Evolutionary conservation across 1,139 yeast species (phyloP).

Genomic region (Pneumocystis wakefieldiae): DNA sequence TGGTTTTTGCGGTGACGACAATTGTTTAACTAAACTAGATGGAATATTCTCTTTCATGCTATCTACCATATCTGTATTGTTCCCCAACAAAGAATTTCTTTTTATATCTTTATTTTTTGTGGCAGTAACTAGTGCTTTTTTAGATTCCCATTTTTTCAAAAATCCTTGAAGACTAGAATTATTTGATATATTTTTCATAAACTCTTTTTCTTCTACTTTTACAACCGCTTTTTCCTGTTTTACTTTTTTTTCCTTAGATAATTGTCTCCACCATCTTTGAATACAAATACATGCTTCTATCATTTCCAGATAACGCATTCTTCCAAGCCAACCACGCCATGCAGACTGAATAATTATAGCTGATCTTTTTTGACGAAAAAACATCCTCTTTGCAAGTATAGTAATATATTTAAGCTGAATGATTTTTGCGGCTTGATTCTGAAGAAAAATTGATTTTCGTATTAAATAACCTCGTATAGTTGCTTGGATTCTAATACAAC

Average conservation of each 20-base stretch:
- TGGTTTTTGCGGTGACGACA: neutral
- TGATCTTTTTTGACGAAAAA: neutral
- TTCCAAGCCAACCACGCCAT: neutral
- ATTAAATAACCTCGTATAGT: neutral
- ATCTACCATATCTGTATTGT: neutral
- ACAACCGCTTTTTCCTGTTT: neutral
- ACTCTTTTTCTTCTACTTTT: neutral
- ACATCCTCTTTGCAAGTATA: neutral
- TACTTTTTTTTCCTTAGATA: neutral
- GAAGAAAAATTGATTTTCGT: neutral
- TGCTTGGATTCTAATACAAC: neutral
- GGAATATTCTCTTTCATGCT: neutral
- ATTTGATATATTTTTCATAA: neutral
- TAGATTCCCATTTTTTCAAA: neutral
- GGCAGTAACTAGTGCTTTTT: neutral
- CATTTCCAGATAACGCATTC: neutral
- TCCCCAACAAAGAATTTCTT: neutral
- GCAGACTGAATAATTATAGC: neutral
- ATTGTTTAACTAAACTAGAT: neutral
- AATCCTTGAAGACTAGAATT: neutral
- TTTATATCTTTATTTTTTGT: neutral
- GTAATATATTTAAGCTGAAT: neutral
- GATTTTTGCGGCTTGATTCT: neutral
- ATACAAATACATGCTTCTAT: neutral
- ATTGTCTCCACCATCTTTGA: neutral